Conservation (phyloP, 1,139 yeast genomes). For the Pichia sp. region DNA sequence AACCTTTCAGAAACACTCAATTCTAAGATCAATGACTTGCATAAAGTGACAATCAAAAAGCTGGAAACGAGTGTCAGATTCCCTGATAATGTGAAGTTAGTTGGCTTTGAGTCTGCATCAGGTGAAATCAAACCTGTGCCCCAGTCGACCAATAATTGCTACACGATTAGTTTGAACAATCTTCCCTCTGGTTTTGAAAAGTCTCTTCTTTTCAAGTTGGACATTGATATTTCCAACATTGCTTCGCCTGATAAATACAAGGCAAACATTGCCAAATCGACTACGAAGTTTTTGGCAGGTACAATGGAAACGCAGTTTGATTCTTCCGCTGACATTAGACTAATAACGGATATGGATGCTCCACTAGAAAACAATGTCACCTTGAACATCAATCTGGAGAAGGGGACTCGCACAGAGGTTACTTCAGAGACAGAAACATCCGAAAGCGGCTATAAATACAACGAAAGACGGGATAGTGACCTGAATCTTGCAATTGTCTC, state of each 20-base stretch:
- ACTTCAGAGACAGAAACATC: background rate
- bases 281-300: constrained; percentile 2
- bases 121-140: constrained; percentile 7
- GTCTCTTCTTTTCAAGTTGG: constrained; percentile 18
- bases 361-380: constrained; percentile 3
- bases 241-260: constrained; percentile 3
- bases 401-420: background rate
- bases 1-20: constrained; percentile 10
- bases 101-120: constrained; percentile 14
- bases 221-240: constrained; percentile 20
- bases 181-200: constrained; percentile 16
- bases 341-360: constrained; percentile 3
- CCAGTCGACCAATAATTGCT: constrained; percentile 4
- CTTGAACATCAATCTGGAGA: constrained; percentile 7
- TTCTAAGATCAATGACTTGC: constrained; percentile 11
- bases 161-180: constrained; percentile 5
- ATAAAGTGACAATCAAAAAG: constrained; percentile 15
- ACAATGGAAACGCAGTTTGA: constrained; percentile 3
- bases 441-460: background rate
- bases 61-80: constrained; percentile 14
- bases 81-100: constrained; percentile 16
- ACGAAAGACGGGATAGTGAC: background rate
- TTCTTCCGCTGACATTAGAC: constrained; percentile 4
- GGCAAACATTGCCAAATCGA: constrained; percentile 3
- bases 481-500: constrained; percentile 20